A percentile compares a stretch with the other conserved stretches of the same genome.
phyloP scores from a whole-genome alignment of 345 rosid species.

The Camelina neglecta region DNA sequence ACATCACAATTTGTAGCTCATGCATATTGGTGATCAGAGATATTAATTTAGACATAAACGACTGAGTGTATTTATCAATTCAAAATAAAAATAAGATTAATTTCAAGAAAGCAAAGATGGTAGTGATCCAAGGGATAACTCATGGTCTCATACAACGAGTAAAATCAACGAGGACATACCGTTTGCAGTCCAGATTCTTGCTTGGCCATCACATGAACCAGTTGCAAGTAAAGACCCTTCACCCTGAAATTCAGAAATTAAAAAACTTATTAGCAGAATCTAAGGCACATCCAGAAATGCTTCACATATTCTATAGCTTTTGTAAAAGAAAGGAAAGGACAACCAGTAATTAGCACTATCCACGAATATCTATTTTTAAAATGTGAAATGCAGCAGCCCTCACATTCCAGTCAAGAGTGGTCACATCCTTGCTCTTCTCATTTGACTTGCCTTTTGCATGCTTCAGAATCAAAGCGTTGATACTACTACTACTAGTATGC shows the following conservation, averaged over 20 bases:
- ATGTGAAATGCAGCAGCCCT: constrained; percentile 45
- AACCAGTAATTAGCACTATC: not conserved
- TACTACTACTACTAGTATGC: constrained; percentile 54
- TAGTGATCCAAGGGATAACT: not conserved
- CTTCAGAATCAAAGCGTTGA: constrained; percentile 72
- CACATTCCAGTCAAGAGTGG: constrained; percentile 99
- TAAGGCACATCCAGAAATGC: constrained; percentile 11
- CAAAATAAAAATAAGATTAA: not conserved
- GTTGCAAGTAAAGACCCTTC: constrained; percentile 96
- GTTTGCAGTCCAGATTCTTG: constrained; percentile 84
- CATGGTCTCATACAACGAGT: not conserved
- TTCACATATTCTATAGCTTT: not conserved
- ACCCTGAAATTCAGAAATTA: constrained; percentile 54
- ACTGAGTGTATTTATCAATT: not conserved
- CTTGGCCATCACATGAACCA: constrained; percentile 97
- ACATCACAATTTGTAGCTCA: constrained; percentile 14
- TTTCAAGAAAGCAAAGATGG: not conserved
- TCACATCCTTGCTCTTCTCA: constrained; percentile 99
- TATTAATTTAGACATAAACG: not conserved
- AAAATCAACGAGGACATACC: constrained; percentile 55
- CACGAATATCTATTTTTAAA: not conserved
- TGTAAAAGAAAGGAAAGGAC: not conserved
- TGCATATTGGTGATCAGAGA: not conserved
- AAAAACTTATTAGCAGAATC: constrained; percentile 21
- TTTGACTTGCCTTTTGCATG: constrained; percentile 94